A percentile compares a stretch with the other conserved stretches of the same genome.
Evolutionary conservation across 805 yeast species (phyloP).

Genomic region (Starmerella ratchasimensis): DNA sequence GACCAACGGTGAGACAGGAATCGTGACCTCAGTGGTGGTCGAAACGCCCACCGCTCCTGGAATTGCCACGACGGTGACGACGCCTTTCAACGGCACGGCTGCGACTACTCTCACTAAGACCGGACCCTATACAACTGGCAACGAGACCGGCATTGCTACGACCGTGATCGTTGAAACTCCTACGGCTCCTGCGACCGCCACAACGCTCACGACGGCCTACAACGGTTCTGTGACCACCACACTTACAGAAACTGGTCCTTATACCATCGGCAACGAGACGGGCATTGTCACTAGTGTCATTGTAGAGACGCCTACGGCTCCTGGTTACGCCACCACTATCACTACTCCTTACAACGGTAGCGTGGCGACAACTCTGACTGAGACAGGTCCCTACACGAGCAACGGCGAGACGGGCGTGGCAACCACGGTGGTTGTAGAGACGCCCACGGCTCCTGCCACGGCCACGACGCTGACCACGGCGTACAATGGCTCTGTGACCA

Average conservation of each 20-base stretch:
- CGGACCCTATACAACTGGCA: slow-evolving; percentile 1
- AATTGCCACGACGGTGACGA: neutral
- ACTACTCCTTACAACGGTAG: slow-evolving; percentile 3
- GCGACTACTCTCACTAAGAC: neutral
- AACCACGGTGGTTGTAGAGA: neutral
- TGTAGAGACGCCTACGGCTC: slow-evolving; percentile 3
- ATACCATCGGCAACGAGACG: slow-evolving; percentile 1
- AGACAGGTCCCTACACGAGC: slow-evolving; percentile 3
- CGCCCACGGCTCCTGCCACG: slow-evolving; percentile 1
- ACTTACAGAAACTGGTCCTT: slow-evolving; percentile 2
- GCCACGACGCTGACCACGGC: neutral
- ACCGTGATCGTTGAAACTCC: slow-evolving; percentile 1
- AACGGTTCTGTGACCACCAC: slow-evolving; percentile 3
- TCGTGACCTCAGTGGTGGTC: slow-evolving; percentile 1
- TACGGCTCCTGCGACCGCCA: slow-evolving; percentile 1
- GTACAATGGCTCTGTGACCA: neutral
- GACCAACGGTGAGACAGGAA: slow-evolving; percentile 1
- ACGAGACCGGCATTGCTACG: slow-evolving; percentile 1
- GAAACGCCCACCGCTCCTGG: slow-evolving; percentile 7
- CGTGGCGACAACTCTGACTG: neutral
- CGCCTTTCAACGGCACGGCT: slow-evolving; percentile 1
- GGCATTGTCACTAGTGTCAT: slow-evolving; percentile 5
- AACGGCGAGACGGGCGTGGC: neutral
- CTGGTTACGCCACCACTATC: neutral
- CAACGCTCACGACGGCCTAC: slow-evolving; percentile 2